A percentile compares a stretch with the other conserved stretches of the same genome.
Conservation (phyloP, 2,329 filamentous ascomycete species). For the Dactylella cylindrospora region DNA sequence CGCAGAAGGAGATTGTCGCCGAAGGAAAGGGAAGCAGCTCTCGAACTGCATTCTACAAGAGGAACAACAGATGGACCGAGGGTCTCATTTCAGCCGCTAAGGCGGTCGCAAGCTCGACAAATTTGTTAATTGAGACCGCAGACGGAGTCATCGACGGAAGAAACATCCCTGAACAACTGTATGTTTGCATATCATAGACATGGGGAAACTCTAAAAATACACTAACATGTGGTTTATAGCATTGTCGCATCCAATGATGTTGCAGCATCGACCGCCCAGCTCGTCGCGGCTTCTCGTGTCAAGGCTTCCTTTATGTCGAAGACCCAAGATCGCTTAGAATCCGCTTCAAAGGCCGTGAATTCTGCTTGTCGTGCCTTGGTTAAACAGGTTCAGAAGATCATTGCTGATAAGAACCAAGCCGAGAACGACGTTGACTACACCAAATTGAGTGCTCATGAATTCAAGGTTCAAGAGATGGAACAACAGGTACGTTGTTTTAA, state of each 20-base stretch:
- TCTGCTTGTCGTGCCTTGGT: slow-evolving; percentile 83
- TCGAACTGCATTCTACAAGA: slow-evolving; percentile 96
- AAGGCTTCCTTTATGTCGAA: slow-evolving; percentile 98
- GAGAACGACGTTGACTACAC: slow-evolving; percentile 84
- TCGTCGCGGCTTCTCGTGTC: slow-evolving; percentile 91
- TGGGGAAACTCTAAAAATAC: not conserved
- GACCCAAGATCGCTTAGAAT: slow-evolving; percentile 87
- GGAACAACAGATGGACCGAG: slow-evolving; percentile 99
- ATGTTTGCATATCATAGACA: not conserved
- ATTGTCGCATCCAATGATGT: slow-evolving; percentile 98
- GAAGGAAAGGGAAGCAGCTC: slow-evolving; percentile 86
- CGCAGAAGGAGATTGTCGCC: slow-evolving; percentile 89
- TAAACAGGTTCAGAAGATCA: slow-evolving; percentile 90
- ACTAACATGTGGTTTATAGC: slow-evolving; percentile 31
- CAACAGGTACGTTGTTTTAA: slow-evolving; percentile 73
- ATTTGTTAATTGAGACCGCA: slow-evolving; percentile 94
- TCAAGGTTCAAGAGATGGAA: slow-evolving; percentile 99
- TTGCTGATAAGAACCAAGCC: slow-evolving; percentile 78
- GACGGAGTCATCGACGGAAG: slow-evolving; percentile 90
- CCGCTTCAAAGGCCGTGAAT: slow-evolving; percentile 88
- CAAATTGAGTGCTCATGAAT: slow-evolving; percentile 87
- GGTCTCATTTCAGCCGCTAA: slow-evolving; percentile 96
- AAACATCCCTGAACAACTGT: slow-evolving; percentile 89
- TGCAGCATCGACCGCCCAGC: slow-evolving; percentile 90
- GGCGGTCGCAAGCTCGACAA: slow-evolving; percentile 89